These are phyloP conservation scores for Backusella tuberculispora DNA, from an alignment of 192 early-diverging fungal genomes.

Conservation along the genomic window DNA sequence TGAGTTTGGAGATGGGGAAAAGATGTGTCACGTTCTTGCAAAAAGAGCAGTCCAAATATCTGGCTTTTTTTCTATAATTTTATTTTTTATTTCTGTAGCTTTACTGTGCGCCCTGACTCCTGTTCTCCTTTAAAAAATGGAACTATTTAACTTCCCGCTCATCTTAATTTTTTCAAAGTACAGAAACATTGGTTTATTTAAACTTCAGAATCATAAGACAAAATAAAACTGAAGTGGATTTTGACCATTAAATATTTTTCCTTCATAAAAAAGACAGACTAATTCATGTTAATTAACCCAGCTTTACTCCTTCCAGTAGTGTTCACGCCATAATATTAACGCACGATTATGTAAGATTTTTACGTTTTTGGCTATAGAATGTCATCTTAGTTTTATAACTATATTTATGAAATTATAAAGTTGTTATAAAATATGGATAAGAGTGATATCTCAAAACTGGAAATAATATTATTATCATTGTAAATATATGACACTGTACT, in stretches of 20 bases:
- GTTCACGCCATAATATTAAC: too few relatives aligned
- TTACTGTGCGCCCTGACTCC: neutral
- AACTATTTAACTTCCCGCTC: neutral
- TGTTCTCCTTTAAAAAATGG: neutral
- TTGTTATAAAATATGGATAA: too few relatives aligned
- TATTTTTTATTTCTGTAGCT: neutral
- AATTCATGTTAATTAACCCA: neutral
- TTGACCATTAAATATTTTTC: neutral
- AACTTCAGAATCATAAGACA: neutral
- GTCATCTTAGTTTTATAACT: too few relatives aligned
- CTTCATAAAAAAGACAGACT: neutral
- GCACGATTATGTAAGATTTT: too few relatives aligned
- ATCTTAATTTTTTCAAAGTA: neutral
- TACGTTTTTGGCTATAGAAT: too few relatives aligned
- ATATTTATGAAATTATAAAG: too few relatives aligned
- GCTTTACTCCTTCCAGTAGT: too few relatives aligned
- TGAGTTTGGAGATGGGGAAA: neutral
- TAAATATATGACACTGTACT: too few relatives aligned
- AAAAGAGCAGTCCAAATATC: conserved; percentile 4
- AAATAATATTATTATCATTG: too few relatives aligned
- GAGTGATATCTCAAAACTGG: too few relatives aligned
- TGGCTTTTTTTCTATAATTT: neutral
- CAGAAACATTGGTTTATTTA: neutral
- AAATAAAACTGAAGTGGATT: neutral
- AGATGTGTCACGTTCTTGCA: neutral